phyloP scores from a whole-genome alignment of 169 alveolate species.

The Prorocentrum cordatum region DNA sequence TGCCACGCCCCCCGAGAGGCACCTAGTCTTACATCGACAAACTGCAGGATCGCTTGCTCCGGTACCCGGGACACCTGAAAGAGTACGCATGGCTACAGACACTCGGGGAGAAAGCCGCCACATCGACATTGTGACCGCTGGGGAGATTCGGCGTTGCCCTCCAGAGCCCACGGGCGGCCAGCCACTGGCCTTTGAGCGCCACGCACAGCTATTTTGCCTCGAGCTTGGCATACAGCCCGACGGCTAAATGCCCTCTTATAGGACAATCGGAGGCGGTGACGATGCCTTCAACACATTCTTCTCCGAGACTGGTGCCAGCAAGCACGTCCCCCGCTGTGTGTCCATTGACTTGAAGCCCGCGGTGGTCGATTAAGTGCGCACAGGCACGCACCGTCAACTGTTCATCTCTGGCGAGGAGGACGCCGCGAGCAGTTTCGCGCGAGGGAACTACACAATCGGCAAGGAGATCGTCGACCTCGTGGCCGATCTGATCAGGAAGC shows the following conservation, averaged over 20 bases:
- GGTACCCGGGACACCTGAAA: too few species aligned
- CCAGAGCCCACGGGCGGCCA: too few species aligned
- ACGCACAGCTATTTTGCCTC: constrained; percentile 93
- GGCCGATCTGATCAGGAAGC: constrained; percentile 93
- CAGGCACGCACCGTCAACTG: constrained; percentile 96
- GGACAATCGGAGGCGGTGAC: constrained; percentile 90
- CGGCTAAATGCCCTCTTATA: constrained; percentile 92
- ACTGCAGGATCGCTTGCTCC: too few species aligned
- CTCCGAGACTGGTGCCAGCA: constrained; percentile 97
- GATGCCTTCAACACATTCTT: constrained; percentile 97
- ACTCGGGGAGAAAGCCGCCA: too few species aligned
- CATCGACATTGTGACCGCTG: too few species aligned
- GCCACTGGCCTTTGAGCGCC: too few species aligned
- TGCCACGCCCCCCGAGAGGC: too few species aligned
- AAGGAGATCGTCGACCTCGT: constrained; percentile 91
- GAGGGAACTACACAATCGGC: constrained; percentile 98
- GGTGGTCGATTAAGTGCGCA: constrained; percentile 96
- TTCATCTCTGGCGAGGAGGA: constrained; percentile 99
- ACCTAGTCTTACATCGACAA: too few species aligned
- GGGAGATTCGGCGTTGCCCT: too few species aligned
- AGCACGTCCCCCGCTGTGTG: constrained; percentile 93
- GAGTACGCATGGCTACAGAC: too few species aligned
- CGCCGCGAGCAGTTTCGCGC: constrained; percentile 97
- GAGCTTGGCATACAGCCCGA: constrained; percentile 98
- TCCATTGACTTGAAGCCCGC: constrained; percentile 96